These are phyloP conservation scores for Colletotrichum lentis DNA, from an alignment of 2,329 filamentous ascomycete species.

Conservation along the genomic window DNA sequence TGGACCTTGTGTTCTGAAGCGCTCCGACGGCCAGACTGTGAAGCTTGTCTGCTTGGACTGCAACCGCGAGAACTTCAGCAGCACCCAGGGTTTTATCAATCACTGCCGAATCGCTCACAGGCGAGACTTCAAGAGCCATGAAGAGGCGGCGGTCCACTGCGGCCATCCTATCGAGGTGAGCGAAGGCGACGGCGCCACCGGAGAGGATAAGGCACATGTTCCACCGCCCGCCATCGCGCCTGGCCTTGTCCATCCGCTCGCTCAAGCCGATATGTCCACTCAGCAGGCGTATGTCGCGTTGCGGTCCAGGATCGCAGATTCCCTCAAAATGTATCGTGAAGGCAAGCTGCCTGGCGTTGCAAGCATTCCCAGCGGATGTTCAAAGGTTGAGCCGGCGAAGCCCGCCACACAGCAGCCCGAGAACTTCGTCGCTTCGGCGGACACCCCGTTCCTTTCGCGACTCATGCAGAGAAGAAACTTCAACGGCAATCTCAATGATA, in stretches of 20 bases:
- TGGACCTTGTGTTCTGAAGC: slow-evolving; percentile 84
- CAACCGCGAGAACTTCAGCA: slow-evolving; percentile 89
- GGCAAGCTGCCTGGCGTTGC: slow-evolving; percentile 60
- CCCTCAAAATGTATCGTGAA: slow-evolving; percentile 60
- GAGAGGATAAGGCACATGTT: slow-evolving; percentile 46
- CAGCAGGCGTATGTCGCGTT: slow-evolving; percentile 61
- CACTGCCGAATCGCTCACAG: slow-evolving; percentile 97
- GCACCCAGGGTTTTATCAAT: slow-evolving; percentile 99
- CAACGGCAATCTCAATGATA: slow-evolving; percentile 64
- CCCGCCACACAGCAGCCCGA: slow-evolving; percentile 40
- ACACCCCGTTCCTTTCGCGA: slow-evolving; percentile 73
- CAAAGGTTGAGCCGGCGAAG: slow-evolving; percentile 42
- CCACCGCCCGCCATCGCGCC: slow-evolving; percentile 44
- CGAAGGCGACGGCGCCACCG: slow-evolving; percentile 55
- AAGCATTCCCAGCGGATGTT: slow-evolving; percentile 51
- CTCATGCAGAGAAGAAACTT: slow-evolving; percentile 70
- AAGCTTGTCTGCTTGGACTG: slow-evolving; percentile 92
- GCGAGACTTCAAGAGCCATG: slow-evolving; percentile 93
- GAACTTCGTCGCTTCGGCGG: slow-evolving; percentile 62
- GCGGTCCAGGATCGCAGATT: slow-evolving; percentile 62
- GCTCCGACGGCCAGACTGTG: slow-evolving; percentile 84
- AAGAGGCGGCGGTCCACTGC: slow-evolving; percentile 88
- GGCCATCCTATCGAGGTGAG: slow-evolving; percentile 82
- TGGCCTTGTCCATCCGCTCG: slow-evolving; percentile 69
- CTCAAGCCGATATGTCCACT: slow-evolving; percentile 64